Evolutionary conservation across 495 filamentous ascomycete genomes (phyloP).

Genomic region (Aspergillus nidulans): DNA sequence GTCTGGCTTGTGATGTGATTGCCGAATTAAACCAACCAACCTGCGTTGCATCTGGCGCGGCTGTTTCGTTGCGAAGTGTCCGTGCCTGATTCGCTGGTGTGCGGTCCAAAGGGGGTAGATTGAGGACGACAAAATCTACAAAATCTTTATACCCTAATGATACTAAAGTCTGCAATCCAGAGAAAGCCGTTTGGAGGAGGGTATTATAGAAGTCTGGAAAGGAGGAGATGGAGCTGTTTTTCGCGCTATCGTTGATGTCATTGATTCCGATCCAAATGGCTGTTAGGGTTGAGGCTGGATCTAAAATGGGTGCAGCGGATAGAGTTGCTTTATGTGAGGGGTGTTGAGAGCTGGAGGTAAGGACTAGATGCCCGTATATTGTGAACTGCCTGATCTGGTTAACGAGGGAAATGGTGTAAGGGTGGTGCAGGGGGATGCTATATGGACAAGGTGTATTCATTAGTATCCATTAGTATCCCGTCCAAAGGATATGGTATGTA

Average conservation of each 20-base stretch:
- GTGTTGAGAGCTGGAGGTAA: slow-evolving; percentile 22
- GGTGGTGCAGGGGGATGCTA: slow-evolving; percentile 44
- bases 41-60: slow-evolving; percentile 45
- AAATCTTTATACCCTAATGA: slow-evolving; percentile 41
- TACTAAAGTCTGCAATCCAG: slow-evolving; percentile 36
- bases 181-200: slow-evolving; percentile 30
- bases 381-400: slow-evolving; percentile 38
- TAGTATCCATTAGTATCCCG: neutral
- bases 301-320: neutral
- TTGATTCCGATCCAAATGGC: slow-evolving; percentile 46
- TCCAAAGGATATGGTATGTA: too few species aligned
- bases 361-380: slow-evolving; percentile 26
- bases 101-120: slow-evolving; percentile 47
- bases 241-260: slow-evolving; percentile 36
- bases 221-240: slow-evolving; percentile 25
- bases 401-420: slow-evolving; percentile 42
- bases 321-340: neutral
- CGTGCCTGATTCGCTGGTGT: slow-evolving; percentile 33
- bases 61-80: slow-evolving; percentile 9
- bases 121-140: slow-evolving; percentile 50
- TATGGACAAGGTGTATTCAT: neutral
- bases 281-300: slow-evolving; percentile 24
- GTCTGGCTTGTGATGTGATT: slow-evolving; percentile 23
- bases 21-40: slow-evolving; percentile 37
- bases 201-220: slow-evolving; percentile 38